A percentile compares a stretch with the other conserved stretches of the same genome.
phyloP scores from a whole-genome alignment of 495 filamentous ascomycete genomes.

The Penicillium maclennaniae region DNA sequence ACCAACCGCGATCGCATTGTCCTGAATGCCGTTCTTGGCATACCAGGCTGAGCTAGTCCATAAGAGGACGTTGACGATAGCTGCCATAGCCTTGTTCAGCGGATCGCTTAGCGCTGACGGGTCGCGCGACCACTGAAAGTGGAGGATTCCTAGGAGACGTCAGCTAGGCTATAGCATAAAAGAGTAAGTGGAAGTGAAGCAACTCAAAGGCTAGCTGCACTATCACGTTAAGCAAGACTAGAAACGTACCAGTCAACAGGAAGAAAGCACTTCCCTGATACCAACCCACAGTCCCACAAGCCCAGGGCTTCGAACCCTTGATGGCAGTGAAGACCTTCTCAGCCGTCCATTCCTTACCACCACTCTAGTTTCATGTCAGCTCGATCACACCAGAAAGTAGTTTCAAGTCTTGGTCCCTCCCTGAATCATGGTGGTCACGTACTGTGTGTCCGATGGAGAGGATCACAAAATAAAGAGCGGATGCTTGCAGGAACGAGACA shows the following conservation, averaged over 20 bases:
- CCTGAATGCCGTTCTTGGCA: constrained; percentile 23
- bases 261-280: constrained; percentile 35
- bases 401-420: too few relatives aligned
- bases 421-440: background rate
- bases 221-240: background rate
- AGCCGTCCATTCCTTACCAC: constrained; percentile 24
- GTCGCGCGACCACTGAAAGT: constrained; percentile 30
- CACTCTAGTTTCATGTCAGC: constrained; percentile 7
- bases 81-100: constrained; percentile 27
- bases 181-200: too few relatives aligned
- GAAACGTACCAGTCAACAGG: constrained; percentile 20
- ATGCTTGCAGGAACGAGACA: constrained; percentile 21
- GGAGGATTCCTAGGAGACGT: constrained; percentile 23
- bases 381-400: background rate
- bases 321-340: constrained; percentile 25
- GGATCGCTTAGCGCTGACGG: constrained; percentile 24
- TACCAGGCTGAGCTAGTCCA: constrained; percentile 32
- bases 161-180: background rate
- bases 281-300: constrained; percentile 30
- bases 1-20: constrained; percentile 20
- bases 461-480: constrained; percentile 18
- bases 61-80: constrained; percentile 24
- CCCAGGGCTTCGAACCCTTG: constrained; percentile 22
- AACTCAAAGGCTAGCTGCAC: background rate
- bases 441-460: constrained; percentile 30